phyloP scores from a whole-genome alignment of 768 basidiomycete species.

The Russula brevipes region DNA sequence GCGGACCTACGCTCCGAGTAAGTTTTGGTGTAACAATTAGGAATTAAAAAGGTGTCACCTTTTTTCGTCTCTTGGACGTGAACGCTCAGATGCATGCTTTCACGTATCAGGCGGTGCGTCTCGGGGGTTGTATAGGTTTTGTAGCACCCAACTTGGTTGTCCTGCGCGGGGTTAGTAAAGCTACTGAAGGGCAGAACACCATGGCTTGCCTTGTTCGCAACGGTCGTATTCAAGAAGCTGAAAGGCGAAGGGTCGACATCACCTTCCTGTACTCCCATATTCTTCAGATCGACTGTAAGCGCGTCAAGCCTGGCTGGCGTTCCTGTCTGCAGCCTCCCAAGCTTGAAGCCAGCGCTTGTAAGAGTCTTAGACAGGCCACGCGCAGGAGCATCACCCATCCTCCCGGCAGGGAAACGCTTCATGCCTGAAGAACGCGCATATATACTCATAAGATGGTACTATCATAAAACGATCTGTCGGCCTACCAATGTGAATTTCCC shows the following conservation, averaged over 20 bases:
- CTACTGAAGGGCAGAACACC: background rate
- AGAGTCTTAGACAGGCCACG: conserved; percentile 74
- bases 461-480: background rate
- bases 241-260: conserved; percentile 66
- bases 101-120: conserved; percentile 71
- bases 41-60: conserved; percentile 38
- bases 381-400: conserved; percentile 67
- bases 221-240: conserved; percentile 62
- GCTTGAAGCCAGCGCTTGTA: conserved; percentile 66
- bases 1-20: conserved; percentile 51
- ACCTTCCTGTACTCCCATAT: conserved; percentile 58
- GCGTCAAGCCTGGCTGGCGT: conserved; percentile 78
- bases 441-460: background rate
- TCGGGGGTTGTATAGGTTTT: conserved; percentile 64
- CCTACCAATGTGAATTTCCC: conserved; percentile 84
- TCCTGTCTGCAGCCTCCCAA: conserved; percentile 80
- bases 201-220: conserved; percentile 59
- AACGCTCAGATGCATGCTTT: conserved; percentile 70
- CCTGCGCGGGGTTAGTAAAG: conserved; percentile 36
- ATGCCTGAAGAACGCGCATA: conserved; percentile 41
- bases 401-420: conserved; percentile 72
- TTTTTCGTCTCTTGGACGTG: conserved; percentile 89
- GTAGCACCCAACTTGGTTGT: conserved; percentile 68
- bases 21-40: background rate
- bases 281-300: conserved; percentile 63